Conservation (phyloP, 345 rosid genomes). For the Noccaea caerulescens region DNA sequence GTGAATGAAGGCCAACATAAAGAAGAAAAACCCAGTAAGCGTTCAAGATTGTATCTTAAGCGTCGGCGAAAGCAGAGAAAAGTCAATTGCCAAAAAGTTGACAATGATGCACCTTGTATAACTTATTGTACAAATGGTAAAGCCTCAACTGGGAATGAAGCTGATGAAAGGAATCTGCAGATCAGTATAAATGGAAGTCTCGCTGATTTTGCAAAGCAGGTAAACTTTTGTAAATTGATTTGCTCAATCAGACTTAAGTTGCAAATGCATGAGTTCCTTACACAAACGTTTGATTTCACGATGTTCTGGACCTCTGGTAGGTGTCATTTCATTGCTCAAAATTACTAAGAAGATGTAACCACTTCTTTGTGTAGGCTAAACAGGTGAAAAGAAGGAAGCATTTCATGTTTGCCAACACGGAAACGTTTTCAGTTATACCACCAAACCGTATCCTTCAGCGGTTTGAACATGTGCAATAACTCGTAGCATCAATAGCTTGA, state of each 20-base stretch:
- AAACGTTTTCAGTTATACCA: slow-evolving; percentile 57
- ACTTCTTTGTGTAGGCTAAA: slow-evolving; percentile 39
- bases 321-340: background rate
- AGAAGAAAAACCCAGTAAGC: slow-evolving; percentile 30
- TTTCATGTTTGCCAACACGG: slow-evolving; percentile 52
- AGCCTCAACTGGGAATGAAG: slow-evolving; percentile 21
- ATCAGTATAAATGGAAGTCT: slow-evolving; percentile 15
- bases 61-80: slow-evolving; percentile 36
- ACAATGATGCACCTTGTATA: slow-evolving; percentile 26
- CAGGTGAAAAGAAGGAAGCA: slow-evolving; percentile 47
- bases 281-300: background rate
- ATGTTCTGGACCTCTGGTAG: background rate
- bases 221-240: background rate
- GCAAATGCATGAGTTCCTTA: background rate
- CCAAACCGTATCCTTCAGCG: slow-evolving; percentile 64
- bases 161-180: slow-evolving; percentile 17
- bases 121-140: slow-evolving; percentile 28
- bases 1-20: slow-evolving; percentile 19
- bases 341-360: slow-evolving; percentile 41
- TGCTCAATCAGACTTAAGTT: slow-evolving; percentile 8
- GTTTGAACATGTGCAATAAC: slow-evolving; percentile 2
- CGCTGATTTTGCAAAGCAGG: slow-evolving; percentile 33
- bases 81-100: slow-evolving; percentile 14
- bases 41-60: slow-evolving; percentile 45
- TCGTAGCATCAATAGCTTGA: slow-evolving; percentile 11